Evolutionary conservation across 2,329 filamentous ascomycete genomes (phyloP).

Genomic region (Ascochyta viciae-villosae): DNA sequence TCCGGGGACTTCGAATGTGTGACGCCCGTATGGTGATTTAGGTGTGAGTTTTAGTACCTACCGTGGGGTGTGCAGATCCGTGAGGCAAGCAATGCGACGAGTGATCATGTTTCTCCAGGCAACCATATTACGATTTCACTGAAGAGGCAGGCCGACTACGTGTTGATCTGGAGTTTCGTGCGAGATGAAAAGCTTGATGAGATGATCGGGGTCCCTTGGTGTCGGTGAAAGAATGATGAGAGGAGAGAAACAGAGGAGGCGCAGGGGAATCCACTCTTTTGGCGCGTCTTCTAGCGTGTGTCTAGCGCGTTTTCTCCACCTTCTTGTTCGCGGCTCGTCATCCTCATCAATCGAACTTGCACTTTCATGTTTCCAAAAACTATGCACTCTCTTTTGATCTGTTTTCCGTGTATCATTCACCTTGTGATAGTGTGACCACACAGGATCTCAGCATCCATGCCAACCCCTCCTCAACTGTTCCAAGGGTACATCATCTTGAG

Average conservation of each 20-base stretch:
- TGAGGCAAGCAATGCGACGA: background rate
- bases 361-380: background rate
- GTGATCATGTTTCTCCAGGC: background rate
- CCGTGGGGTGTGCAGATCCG: background rate
- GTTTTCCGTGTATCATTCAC: background rate
- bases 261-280: background rate
- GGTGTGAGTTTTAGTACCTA: background rate
- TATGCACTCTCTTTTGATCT: background rate
- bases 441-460: too few relatives aligned
- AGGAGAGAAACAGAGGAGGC: background rate
- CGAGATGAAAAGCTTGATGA: too few relatives aligned
- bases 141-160: background rate
- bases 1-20: slow-evolving; percentile 26
- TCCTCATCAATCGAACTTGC: background rate
- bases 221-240: background rate
- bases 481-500: slow-evolving; percentile 6
- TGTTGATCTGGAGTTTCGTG: too few relatives aligned
- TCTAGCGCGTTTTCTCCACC: background rate
- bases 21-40: slow-evolving; percentile 5
- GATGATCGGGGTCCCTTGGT: too few relatives aligned
- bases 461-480: background rate
- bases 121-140: background rate
- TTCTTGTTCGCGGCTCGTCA: background rate
- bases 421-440: too few relatives aligned
- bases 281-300: slow-evolving; percentile 2